These are phyloP conservation scores for Rhizoclosmatium sp. DNA, from an alignment of 192 early-diverging fungal genomes.

Conservation along the genomic window DNA sequence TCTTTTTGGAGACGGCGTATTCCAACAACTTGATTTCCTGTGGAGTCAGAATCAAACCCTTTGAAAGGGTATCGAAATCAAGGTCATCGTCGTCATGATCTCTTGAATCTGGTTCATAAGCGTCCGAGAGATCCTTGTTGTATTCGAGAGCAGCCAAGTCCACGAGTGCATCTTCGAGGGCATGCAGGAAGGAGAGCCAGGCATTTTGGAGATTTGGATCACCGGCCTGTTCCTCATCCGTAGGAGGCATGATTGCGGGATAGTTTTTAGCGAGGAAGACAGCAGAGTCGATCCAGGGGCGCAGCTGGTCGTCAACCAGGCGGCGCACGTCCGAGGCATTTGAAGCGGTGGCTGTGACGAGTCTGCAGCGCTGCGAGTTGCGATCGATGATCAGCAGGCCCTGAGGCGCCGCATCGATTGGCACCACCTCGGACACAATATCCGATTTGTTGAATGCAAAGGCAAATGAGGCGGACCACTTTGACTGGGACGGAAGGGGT, in stretches of 20 bases:
- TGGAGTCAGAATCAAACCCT: conserved; percentile 22
- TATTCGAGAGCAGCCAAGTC: conserved; percentile 10
- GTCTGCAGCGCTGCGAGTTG: neutral
- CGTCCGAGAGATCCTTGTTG: conserved; percentile 16
- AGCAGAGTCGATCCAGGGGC: neutral
- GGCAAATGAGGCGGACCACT: neutral
- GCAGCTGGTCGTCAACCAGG: neutral
- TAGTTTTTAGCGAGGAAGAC: neutral
- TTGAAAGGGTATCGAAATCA: conserved; percentile 4
- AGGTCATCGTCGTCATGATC: neutral
- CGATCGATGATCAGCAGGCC: neutral
- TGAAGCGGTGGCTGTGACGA: neutral
- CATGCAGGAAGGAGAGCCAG: neutral
- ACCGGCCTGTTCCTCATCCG: neutral
- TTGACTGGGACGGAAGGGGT: neutral
- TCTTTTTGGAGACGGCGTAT: conserved; percentile 11
- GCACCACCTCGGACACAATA: neutral
- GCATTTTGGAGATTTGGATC: conserved; percentile 2
- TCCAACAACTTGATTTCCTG: conserved; percentile 16
- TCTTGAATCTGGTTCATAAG: neutral
- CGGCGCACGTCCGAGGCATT: neutral
- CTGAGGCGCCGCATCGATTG: neutral
- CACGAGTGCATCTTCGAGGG: conserved; percentile 4
- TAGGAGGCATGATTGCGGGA: neutral
- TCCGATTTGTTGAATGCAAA: neutral